Percentiles rank a stretch among this genome's conserved stretches.
Conservation (phyloP, 352 stramenopile species). For the Globisporangium okanoganense region DNA sequence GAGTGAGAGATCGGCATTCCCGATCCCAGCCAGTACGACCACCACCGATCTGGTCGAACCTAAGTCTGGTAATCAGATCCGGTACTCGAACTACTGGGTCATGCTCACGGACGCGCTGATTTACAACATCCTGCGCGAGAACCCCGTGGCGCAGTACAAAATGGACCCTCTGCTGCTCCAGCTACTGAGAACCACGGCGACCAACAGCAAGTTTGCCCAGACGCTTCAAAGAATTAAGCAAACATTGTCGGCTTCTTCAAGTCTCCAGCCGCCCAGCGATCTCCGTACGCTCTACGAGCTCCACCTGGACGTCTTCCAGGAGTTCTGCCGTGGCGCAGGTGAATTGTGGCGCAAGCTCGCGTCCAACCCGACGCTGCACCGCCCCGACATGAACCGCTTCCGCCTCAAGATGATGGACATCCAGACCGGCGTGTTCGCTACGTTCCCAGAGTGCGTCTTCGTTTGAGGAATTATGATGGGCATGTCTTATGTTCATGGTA, state of each 20-base stretch:
- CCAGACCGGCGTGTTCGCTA: conserved; percentile 54
- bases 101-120: conserved; percentile 67
- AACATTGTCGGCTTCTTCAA: background rate
- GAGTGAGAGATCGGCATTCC: conserved; percentile 22
- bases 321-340: conserved; percentile 48
- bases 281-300: conserved; percentile 42
- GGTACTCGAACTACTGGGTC: conserved; percentile 67
- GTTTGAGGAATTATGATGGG: background rate
- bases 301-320: conserved; percentile 67
- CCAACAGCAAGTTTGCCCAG: conserved; percentile 32
- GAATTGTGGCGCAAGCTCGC: conserved; percentile 33
- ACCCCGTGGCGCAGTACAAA: conserved; percentile 35
- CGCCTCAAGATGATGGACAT: conserved; percentile 57
- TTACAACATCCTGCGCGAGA: conserved; percentile 43
- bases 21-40: background rate
- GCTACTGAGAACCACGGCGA: conserved; percentile 38
- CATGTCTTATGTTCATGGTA: background rate
- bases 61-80: conserved; percentile 5
- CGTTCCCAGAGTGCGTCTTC: conserved; percentile 59
- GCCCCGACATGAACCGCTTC: conserved; percentile 32
- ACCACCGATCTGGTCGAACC: background rate
- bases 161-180: conserved; percentile 49
- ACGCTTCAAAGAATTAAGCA: conserved; percentile 22
- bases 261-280: conserved; percentile 11
- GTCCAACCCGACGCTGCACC: conserved; percentile 10